phyloP scores from a whole-genome alignment of 2,329 filamentous ascomycete species.

The Calcarisporium arbuscula region DNA sequence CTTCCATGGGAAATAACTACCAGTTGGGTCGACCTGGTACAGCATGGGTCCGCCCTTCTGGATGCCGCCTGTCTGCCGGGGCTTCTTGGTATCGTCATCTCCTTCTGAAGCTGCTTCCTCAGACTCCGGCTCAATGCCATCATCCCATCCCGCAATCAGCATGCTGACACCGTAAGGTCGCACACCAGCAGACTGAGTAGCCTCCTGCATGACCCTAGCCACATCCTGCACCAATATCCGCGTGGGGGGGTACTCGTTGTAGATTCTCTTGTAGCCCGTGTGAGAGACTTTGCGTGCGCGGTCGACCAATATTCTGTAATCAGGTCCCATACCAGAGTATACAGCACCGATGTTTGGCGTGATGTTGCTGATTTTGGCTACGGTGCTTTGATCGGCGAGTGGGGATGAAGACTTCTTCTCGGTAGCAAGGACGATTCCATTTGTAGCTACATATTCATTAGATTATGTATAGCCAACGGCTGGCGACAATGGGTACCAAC shows the following conservation, averaged over 20 bases:
- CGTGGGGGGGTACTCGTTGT: slow-evolving; percentile 99
- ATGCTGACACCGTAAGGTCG: slow-evolving; percentile 94
- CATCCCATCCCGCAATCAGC: slow-evolving; percentile 95
- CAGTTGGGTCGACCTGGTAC: slow-evolving; percentile 98
- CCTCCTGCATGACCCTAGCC: slow-evolving; percentile 96
- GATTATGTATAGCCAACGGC: background rate
- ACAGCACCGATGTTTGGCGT: slow-evolving; percentile 99
- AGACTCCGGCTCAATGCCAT: slow-evolving; percentile 83
- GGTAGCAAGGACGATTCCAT: slow-evolving; percentile 96
- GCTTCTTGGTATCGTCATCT: slow-evolving; percentile 67
- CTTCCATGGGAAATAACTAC: slow-evolving; percentile 99
- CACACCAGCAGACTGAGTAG: slow-evolving; percentile 95
- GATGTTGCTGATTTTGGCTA: slow-evolving; percentile 96
- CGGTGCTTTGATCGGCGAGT: slow-evolving; percentile 88
- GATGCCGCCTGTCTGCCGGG: slow-evolving; percentile 89
- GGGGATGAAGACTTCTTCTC: slow-evolving; percentile 99
- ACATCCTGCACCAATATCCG: slow-evolving; percentile 99
- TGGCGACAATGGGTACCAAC: slow-evolving; percentile 24
- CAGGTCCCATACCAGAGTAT: slow-evolving; percentile 97
- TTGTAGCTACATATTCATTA: slow-evolving; percentile 63
- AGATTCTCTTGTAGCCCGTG: slow-evolving; percentile 98
- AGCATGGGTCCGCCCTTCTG: slow-evolving; percentile 94
- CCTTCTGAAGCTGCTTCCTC: slow-evolving; percentile 50
- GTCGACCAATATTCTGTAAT: slow-evolving; percentile 96
- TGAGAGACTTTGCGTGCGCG: slow-evolving; percentile 97